Evolutionary conservation across 805 yeast species (phyloP), one percentile per base, ranked within the genome.

Genomic region (Pichia gijzeniarum): DNA sequence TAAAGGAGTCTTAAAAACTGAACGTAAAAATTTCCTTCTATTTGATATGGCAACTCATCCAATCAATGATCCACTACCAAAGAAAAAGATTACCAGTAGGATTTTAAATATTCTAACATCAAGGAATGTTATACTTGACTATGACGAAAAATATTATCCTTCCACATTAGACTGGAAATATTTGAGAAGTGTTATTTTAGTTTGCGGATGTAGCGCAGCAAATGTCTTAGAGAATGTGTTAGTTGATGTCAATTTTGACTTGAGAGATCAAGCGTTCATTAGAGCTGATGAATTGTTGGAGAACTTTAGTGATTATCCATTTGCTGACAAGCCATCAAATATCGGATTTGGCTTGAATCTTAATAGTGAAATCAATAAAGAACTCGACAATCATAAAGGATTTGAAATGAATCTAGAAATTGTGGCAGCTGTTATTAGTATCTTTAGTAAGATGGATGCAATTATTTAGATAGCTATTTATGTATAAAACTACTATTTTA

Each of bases 21-120:
- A 93, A 66, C 80, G 95, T 64, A 88, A 90, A 63, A 93, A 88
- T 68, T 93, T 93, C 62, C 79, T 93, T 58, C 70, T 93, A 44
- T 93, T 93, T 57, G 99, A 93, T 65, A 93, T 93, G 97, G 96
- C 99, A 27, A 93, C 99, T 8, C 99, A 95, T 65, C 99, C 99
- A 7, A 78, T 93, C 13, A 83, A 90, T 28, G 99, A 93, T 64
- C 75, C 83, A 37, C 70, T 79, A 52, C 81, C 95, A 41, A 93
- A 93, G 66, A 95, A 87, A 54, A 80, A 81, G 45, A 76, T 93
- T 46, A 80, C 81, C 46, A 73, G 79, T 48, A 77, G 97, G 56
- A 78, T 88, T 22, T 69, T 89, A 50, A 73, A 76, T 38, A 61
- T 88, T 41, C 71, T 93, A 55, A 79, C 87, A 7, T 71, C 82